phyloP scores from a whole-genome alignment of 2,329 filamentous ascomycete species.

The Colletotrichum tropicale region DNA sequence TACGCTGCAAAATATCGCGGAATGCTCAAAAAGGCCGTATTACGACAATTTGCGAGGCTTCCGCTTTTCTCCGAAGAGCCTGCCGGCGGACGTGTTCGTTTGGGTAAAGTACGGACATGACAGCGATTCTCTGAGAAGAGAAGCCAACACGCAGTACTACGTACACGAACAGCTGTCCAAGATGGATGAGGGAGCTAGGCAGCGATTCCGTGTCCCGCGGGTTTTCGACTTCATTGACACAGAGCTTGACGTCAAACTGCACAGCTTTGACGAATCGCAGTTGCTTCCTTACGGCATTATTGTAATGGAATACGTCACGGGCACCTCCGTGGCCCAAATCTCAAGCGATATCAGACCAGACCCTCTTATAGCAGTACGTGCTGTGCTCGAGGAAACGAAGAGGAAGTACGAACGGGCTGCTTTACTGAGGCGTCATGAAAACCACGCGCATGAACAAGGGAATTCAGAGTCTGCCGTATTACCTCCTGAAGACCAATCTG shows the following conservation, averaged over 20 bases:
- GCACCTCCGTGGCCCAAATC: not conserved
- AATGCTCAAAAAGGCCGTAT: not conserved
- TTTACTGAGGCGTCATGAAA: rapidly evolving
- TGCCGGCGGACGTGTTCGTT: not conserved
- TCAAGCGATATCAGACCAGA: not conserved
- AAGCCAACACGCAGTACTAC: not conserved
- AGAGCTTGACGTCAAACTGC: not conserved
- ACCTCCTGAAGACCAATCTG: not conserved
- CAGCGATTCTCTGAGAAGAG: not conserved
- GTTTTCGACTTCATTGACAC: not conserved
- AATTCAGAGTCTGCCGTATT: rapidly evolving
- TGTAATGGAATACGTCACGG: not conserved
- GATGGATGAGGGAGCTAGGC: not conserved
- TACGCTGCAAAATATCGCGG: not conserved
- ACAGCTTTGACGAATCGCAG: rapidly evolving
- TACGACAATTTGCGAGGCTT: not conserved
- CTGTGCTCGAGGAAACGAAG: not conserved
- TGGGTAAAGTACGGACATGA: not conserved
- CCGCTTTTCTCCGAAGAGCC: not conserved
- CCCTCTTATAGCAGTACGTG: not conserved
- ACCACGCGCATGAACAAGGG: not conserved
- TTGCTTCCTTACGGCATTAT: not conserved
- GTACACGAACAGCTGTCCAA: not conserved
- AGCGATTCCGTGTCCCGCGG: not conserved
- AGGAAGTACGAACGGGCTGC: not conserved